phyloP scores from a whole-genome alignment of 805 yeast genomes.

The Yamadazyma phyllophila region DNA sequence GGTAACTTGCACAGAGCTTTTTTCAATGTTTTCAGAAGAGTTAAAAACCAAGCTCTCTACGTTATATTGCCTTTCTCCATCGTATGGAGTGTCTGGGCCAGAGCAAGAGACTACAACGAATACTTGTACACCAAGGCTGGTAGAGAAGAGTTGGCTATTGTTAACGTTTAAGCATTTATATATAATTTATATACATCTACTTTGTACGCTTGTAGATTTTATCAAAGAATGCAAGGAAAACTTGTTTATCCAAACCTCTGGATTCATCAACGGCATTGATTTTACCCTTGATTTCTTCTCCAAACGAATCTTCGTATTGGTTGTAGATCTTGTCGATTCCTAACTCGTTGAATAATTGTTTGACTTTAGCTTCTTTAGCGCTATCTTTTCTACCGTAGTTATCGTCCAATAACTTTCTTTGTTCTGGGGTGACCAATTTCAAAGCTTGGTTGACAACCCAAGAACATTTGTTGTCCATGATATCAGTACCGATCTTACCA shows the following conservation, averaged over 20 bases:
- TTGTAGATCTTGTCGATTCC: slow-evolving; percentile 67
- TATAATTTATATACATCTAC: slow-evolving; percentile 30
- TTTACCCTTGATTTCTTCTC: slow-evolving; percentile 56
- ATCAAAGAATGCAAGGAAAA: slow-evolving; percentile 77
- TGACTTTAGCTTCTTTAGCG: slow-evolving; percentile 64
- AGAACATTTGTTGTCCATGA: slow-evolving; percentile 96
- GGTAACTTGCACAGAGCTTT: slow-evolving; percentile 82
- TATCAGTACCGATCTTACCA: slow-evolving; percentile 98
- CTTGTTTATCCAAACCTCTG: slow-evolving; percentile 89
- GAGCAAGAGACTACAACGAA: slow-evolving; percentile 87
- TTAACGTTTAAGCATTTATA: slow-evolving; percentile 31
- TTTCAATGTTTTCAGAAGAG: slow-evolving; percentile 94
- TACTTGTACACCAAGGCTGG: slow-evolving; percentile 97
- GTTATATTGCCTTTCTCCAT: slow-evolving; percentile 73
- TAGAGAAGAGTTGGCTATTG: slow-evolving; percentile 85
- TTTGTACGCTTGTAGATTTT: slow-evolving; percentile 94
- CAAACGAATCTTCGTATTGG: slow-evolving; percentile 80
- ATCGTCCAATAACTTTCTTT: slow-evolving; percentile 76
- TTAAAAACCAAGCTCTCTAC: slow-evolving; percentile 77
- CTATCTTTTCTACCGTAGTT: slow-evolving; percentile 88
- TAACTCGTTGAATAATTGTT: slow-evolving; percentile 70
- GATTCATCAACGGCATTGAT: slow-evolving; percentile 81
- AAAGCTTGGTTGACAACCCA: slow-evolving; percentile 97
- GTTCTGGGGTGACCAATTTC: slow-evolving; percentile 71
- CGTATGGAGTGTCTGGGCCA: slow-evolving; percentile 84